Conservation (phyloP, 2,329 filamentous ascomycete genomes). For the Fusarium paranaense region DNA sequence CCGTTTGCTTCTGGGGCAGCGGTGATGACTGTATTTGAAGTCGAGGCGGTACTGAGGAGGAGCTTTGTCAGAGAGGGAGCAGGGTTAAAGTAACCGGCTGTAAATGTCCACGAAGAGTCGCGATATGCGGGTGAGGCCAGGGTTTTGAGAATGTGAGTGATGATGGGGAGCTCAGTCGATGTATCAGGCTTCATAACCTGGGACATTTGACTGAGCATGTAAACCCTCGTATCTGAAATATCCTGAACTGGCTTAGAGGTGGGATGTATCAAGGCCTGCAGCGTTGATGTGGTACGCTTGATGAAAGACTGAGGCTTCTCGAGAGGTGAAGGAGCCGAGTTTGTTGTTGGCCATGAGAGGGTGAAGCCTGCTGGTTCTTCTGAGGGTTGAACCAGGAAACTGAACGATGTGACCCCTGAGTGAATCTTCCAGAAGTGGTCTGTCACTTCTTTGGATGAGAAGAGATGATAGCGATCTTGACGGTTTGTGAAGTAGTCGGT, state of each 20-base stretch:
- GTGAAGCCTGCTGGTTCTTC: slow-evolving; percentile 66
- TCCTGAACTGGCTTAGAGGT: slow-evolving; percentile 30
- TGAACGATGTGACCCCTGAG: slow-evolving; percentile 79
- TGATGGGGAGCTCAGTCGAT: slow-evolving; percentile 88
- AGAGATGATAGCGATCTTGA: slow-evolving; percentile 94
- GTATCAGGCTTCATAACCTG: slow-evolving; percentile 82
- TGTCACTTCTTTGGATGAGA: slow-evolving; percentile 81
- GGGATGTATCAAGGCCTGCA: slow-evolving; percentile 73
- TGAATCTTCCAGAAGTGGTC: slow-evolving; percentile 87
- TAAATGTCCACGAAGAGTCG: slow-evolving; percentile 91
- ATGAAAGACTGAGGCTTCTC: slow-evolving; percentile 77
- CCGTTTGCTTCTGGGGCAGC: slow-evolving; percentile 95
- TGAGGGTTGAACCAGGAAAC: slow-evolving; percentile 80
- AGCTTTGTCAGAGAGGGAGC: slow-evolving; percentile 84
- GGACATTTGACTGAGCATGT: slow-evolving; percentile 89
- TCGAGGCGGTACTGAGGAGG: slow-evolving; percentile 78
- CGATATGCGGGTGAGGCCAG: slow-evolving; percentile 73
- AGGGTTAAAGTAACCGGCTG: slow-evolving; percentile 98
- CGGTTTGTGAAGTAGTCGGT: slow-evolving; percentile 96
- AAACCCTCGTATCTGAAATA: slow-evolving; percentile 76
- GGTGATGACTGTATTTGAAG: slow-evolving; percentile 85
- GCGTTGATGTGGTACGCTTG: slow-evolving; percentile 71
- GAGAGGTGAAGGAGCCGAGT: slow-evolving; percentile 81
- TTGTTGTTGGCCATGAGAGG: slow-evolving; percentile 79
- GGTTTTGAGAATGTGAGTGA: slow-evolving; percentile 78